Percentiles rank a stretch among this genome's conserved stretches.
phyloP scores from a whole-genome alignment of 768 basidiomycete species.

The Mycena maculata region DNA sequence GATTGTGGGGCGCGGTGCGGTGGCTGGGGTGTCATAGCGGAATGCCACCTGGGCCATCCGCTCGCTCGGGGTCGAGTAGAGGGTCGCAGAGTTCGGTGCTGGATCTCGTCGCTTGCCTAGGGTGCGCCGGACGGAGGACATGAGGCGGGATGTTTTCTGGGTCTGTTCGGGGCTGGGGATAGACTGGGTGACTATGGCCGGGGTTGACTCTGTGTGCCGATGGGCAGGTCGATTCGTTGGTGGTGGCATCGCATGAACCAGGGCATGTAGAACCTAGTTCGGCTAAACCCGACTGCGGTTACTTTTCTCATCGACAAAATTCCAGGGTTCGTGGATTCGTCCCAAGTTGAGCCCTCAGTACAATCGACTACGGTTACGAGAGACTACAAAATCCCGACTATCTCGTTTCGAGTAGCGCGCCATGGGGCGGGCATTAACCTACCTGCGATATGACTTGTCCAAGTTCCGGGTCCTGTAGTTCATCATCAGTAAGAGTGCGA shows the following conservation, averaged over 20 bases:
- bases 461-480: constrained; percentile 69
- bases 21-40: constrained; percentile 18
- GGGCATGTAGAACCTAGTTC: too few relatives aligned
- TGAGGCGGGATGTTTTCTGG: constrained; percentile 13
- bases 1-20: constrained; percentile 23
- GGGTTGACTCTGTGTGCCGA: constrained; percentile 1
- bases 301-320: too few relatives aligned
- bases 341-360: too few relatives aligned
- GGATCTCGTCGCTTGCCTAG: constrained; percentile 27
- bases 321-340: too few relatives aligned
- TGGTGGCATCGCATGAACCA: constrained; percentile 10
- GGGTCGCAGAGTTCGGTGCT: constrained; percentile 9
- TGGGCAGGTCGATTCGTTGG: constrained; percentile 1
- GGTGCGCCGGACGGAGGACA: constrained; percentile 31
- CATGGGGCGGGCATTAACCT: too few relatives aligned
- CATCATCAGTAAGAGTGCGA: constrained; percentile 37
- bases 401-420: too few relatives aligned
- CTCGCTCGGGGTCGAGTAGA: constrained; percentile 20
- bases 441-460: too few relatives aligned
- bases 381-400: too few relatives aligned
- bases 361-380: too few relatives aligned
- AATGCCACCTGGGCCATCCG: constrained; percentile 18
- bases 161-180: constrained; percentile 1
- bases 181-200: constrained; percentile 1
- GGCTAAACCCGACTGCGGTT: too few relatives aligned